Evolutionary conservation across 2,329 filamentous ascomycete genomes (phyloP).

Genomic region (Arthrobotrys iridis): DNA sequence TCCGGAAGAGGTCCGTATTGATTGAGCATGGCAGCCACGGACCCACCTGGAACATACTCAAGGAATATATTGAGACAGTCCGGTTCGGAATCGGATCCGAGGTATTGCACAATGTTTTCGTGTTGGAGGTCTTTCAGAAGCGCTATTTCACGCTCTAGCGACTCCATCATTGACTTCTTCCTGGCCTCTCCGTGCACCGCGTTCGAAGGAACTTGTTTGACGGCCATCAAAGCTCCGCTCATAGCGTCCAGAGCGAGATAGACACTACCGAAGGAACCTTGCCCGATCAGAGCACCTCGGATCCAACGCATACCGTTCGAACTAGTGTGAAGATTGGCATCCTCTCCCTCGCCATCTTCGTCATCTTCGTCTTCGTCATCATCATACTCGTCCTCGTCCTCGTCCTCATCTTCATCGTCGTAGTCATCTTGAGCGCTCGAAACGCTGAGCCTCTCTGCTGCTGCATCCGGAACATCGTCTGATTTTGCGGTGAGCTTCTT

Average conservation of each 20-base stretch:
- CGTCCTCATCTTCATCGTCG: constrained; percentile 44
- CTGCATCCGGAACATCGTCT: constrained; percentile 42
- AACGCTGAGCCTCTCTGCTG: constrained; percentile 34
- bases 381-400: constrained; percentile 68
- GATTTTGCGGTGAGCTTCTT: constrained; percentile 52
- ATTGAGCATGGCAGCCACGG: constrained; percentile 97
- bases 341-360: constrained; percentile 56
- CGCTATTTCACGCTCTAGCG: constrained; percentile 94
- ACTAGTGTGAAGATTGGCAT: constrained; percentile 55
- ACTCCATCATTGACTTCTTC: constrained; percentile 98
- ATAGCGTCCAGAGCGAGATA: constrained; percentile 95
- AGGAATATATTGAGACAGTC: constrained; percentile 99
- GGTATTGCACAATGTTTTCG: constrained; percentile 96
- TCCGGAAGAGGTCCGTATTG: constrained; percentile 96
- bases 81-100: constrained; percentile 90
- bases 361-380: constrained; percentile 70
- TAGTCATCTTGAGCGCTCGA: constrained; percentile 26
- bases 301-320: constrained; percentile 99
- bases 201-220: constrained; percentile 93
- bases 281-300: constrained; percentile 96
- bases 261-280: constrained; percentile 95
- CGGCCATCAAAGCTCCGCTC: constrained; percentile 95
- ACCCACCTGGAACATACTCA: constrained; percentile 96
- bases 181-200: constrained; percentile 82
- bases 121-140: constrained; percentile 93